Evolutionary conservation across 805 yeast genomes (phyloP).

Genomic region (Metschnikowia sp.): DNA sequence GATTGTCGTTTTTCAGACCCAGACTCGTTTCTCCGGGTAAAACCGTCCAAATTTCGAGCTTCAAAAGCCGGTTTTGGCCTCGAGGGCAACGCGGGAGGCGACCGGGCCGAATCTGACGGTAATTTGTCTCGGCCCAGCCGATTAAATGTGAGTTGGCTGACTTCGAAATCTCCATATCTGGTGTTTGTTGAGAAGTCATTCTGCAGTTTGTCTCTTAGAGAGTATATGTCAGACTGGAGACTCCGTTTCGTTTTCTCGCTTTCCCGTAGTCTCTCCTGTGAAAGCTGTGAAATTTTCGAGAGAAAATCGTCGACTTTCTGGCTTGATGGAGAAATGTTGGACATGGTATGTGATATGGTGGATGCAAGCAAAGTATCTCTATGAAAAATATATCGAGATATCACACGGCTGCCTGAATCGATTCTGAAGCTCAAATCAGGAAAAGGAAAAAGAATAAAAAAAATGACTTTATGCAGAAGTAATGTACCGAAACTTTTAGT

Average conservation of each 20-base stretch:
- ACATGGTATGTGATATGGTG: not conserved
- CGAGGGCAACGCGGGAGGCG: conserved; percentile 16
- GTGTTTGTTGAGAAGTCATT: too few relatives aligned
- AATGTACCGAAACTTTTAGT: too few relatives aligned
- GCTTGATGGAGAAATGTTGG: conserved; percentile 26
- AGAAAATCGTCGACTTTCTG: conserved; percentile 38
- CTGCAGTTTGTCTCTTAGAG: too few relatives aligned
- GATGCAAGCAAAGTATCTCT: too few relatives aligned
- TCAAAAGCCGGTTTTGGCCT: conserved; percentile 1
- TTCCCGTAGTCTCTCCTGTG: conserved; percentile 33
- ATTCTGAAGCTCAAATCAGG: too few relatives aligned
- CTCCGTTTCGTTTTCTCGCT: conserved; percentile 35
- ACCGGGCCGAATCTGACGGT: conserved; percentile 9
- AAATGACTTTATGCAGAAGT: too few relatives aligned
- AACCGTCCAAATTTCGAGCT: not conserved
- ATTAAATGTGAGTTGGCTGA: conserved; percentile 18
- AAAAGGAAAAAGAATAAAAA: too few relatives aligned
- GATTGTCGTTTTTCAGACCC: too few relatives aligned
- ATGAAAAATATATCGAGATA: too few relatives aligned
- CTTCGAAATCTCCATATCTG: conserved; percentile 3
- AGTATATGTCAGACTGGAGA: conserved; percentile 11
- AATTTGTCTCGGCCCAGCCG: conserved; percentile 9
- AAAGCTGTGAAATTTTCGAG: conserved; percentile 31
- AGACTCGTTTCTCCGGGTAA: too few relatives aligned
- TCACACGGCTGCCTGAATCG: too few relatives aligned